These are phyloP conservation scores for Fusarium sublunatum DNA, from an alignment of 2,329 filamentous ascomycete genomes.

Conservation along the genomic window DNA sequence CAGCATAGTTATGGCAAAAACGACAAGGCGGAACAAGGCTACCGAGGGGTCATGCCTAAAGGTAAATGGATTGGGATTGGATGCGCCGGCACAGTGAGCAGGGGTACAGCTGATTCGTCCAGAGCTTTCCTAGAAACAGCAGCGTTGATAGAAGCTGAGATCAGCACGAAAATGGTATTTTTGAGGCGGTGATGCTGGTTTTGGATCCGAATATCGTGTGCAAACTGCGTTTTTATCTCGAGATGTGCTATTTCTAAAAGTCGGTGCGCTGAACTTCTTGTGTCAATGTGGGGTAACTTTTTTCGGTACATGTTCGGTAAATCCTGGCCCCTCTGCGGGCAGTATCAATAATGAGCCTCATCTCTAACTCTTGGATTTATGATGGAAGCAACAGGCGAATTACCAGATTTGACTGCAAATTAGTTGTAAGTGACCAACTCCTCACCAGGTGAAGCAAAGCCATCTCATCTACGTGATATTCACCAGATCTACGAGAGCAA, in stretches of 20 bases:
- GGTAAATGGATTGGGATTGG: slow-evolving; percentile 33
- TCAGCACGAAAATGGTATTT: slow-evolving; percentile 9
- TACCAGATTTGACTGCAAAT: no score
- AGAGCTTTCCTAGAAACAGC: slow-evolving; percentile 17
- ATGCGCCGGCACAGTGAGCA: slow-evolving; percentile 30
- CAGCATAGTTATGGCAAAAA: slow-evolving; percentile 55
- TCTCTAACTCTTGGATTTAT: not conserved
- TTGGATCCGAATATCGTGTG: slow-evolving; percentile 35
- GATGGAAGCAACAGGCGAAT: not conserved
- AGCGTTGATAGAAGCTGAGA: slow-evolving; percentile 1
- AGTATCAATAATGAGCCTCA: slow-evolving; percentile 1
- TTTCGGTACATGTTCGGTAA: slow-evolving; percentile 31
- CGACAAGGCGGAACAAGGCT: slow-evolving; percentile 53
- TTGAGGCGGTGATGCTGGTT: slow-evolving; percentile 30
- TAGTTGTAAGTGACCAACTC: no score
- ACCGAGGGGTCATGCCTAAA: slow-evolving; percentile 56
- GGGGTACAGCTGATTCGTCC: slow-evolving; percentile 19
- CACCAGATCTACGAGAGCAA: not conserved
- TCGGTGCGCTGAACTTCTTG: slow-evolving; percentile 54
- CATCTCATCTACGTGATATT: not conserved
- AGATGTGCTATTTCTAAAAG: slow-evolving; percentile 53
- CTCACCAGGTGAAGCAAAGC: no score
- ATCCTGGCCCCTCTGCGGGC: not conserved
- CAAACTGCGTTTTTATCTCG: slow-evolving; percentile 53
- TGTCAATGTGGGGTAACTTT: slow-evolving; percentile 52